Conservation (phyloP, 2,329 filamentous ascomycete species). For the Xylaria sp. region DNA sequence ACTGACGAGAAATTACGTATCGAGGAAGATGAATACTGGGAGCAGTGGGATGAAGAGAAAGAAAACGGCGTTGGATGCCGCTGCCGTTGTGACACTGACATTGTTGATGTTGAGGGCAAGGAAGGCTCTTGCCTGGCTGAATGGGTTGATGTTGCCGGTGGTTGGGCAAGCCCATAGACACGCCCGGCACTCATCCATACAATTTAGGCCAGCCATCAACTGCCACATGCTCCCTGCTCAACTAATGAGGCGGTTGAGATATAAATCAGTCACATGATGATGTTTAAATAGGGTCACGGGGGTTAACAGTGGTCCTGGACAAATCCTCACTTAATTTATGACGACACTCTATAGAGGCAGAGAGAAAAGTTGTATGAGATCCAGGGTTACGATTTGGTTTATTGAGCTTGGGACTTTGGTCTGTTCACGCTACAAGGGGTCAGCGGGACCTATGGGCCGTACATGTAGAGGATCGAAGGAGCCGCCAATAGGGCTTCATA, state of each 20-base stretch:
- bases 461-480: constrained; percentile 36
- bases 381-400: constrained; percentile 39
- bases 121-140: constrained; percentile 93
- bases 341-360: constrained; percentile 25
- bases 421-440: constrained; percentile 34
- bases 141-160: constrained; percentile 97
- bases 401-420: constrained; percentile 33
- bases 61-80: constrained; percentile 97
- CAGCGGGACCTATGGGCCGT: constrained; percentile 25
- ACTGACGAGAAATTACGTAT: constrained; percentile 82
- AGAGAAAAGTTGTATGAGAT: constrained; percentile 30
- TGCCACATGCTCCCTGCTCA: constrained; percentile 2
- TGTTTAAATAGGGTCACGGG: not conserved
- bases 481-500: constrained; percentile 29
- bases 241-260: constrained; percentile 9
- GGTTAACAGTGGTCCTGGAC: constrained; percentile 12
- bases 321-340: constrained; percentile 4
- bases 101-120: constrained; percentile 97
- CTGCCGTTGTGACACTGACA: constrained; percentile 96
- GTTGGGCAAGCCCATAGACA: constrained; percentile 72
- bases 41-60: constrained; percentile 83
- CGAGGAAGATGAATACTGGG: constrained; percentile 98
- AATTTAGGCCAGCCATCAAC: constrained; percentile 22
- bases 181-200: not conserved
- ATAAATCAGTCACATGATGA: not conserved